Evolutionary conservation across 805 yeast species (phyloP).

Genomic region (Yamadazyma sp.): DNA sequence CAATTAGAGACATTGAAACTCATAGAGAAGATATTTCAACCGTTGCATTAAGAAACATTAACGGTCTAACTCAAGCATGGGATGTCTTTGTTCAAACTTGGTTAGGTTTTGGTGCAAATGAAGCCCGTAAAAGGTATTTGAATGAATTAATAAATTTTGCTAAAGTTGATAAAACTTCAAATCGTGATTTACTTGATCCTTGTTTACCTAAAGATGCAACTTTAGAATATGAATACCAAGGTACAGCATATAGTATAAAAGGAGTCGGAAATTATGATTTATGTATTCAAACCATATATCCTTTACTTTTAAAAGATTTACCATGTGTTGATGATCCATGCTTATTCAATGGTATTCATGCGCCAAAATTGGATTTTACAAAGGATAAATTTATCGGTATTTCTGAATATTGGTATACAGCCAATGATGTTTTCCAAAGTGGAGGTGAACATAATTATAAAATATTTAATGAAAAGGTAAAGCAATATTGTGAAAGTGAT

Average conservation of each 20-base stretch:
- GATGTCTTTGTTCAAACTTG: conserved; percentile 90
- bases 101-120: conserved; percentile 97
- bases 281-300: conserved; percentile 72
- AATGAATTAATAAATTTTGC: conserved; percentile 45
- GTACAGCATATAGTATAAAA: conserved; percentile 44
- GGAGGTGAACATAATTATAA: conserved; percentile 86
- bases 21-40: conserved; percentile 34
- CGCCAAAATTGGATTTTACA: conserved; percentile 78
- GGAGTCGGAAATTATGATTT: conserved; percentile 80
- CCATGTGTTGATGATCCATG: conserved; percentile 91
- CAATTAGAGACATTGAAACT: conserved; percentile 45
- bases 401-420: conserved; percentile 97
- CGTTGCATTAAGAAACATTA: conserved; percentile 60
- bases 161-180: conserved; percentile 12
- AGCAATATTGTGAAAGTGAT: conserved; percentile 68
- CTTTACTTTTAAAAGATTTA: conserved; percentile 69
- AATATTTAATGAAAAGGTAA: conserved; percentile 62
- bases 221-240: conserved; percentile 46
- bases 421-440: conserved; percentile 83
- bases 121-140: conserved; percentile 76
- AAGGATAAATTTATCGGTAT: conserved; percentile 86
- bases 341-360: conserved; percentile 92
- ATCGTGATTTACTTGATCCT: conserved; percentile 55
- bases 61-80: conserved; percentile 76
- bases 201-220: conserved; percentile 71